Evolutionary conservation across 257 asterid species (phyloP).

Genomic region (Solanum paucissectum): DNA sequence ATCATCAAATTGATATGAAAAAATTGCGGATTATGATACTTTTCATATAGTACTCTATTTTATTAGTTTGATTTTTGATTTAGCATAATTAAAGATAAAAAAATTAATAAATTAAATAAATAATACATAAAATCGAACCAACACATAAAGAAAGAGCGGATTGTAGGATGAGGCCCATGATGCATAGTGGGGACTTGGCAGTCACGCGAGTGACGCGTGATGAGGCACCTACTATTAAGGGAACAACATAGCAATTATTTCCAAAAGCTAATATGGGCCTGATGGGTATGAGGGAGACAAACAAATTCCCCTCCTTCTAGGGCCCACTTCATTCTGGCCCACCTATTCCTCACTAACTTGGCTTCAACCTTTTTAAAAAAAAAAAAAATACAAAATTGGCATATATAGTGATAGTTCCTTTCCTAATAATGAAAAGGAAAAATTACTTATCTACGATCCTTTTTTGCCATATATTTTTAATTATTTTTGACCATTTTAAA

Average conservation of each 20-base stretch:
- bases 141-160: too few relatives aligned
- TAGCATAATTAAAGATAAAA: too few relatives aligned
- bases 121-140: too few relatives aligned
- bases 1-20: too few relatives aligned
- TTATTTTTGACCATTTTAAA: too few relatives aligned
- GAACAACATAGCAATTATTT: not conserved
- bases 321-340: constrained; percentile 13
- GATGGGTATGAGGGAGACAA: constrained; percentile 24
- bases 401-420: not conserved
- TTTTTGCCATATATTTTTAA: rapidly evolving
- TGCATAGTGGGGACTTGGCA: not conserved
- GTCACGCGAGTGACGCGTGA: constrained; percentile 24
- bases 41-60: too few relatives aligned
- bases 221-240: constrained; percentile 9
- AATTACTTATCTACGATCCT: too few relatives aligned
- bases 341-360: not conserved
- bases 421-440: not conserved
- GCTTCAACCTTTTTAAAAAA: not conserved
- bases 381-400: not conserved
- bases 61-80: too few relatives aligned
- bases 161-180: not conserved
- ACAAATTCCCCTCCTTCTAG: not conserved
- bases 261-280: constrained; percentile 1
- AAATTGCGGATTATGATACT: too few relatives aligned
- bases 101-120: too few relatives aligned